Conservation (phyloP, 2,329 filamentous ascomycete genomes). For the Intubia oerlemansii region DNA sequence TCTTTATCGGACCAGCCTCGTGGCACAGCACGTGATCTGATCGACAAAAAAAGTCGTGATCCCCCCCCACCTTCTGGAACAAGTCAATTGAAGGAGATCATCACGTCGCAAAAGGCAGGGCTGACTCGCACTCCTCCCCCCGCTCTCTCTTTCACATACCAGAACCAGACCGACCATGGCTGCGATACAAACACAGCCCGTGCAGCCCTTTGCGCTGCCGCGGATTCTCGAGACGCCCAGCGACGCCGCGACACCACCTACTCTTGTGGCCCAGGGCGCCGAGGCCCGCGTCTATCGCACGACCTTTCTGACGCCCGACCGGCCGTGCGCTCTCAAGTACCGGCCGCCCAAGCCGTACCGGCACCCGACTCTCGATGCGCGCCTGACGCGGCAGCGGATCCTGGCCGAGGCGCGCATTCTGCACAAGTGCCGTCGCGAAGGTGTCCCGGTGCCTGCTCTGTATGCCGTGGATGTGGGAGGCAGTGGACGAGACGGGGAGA, state of each 20-base stretch:
- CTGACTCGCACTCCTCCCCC: too few species aligned
- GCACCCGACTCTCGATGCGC: slow-evolving; percentile 70
- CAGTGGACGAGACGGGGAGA: too few species aligned
- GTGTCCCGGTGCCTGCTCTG: slow-evolving; percentile 63
- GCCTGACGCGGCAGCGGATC: slow-evolving; percentile 70
- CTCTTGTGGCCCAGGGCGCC: slow-evolving; percentile 76
- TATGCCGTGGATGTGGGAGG: slow-evolving; percentile 41
- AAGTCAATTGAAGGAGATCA: too few species aligned
- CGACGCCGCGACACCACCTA: slow-evolving; percentile 24
- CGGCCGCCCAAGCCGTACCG: slow-evolving; percentile 81
- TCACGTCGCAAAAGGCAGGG: too few species aligned
- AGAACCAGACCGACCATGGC: too few species aligned
- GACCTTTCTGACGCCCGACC: slow-evolving; percentile 46
- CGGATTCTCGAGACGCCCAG: slow-evolving; percentile 27
- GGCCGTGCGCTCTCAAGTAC: slow-evolving; percentile 69
- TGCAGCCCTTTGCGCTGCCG: slow-evolving; percentile 19
- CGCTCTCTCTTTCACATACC: too few species aligned
- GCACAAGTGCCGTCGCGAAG: slow-evolving; percentile 55
- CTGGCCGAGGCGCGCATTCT: slow-evolving; percentile 77
- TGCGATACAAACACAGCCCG: too few species aligned
- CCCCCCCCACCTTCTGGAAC: too few species aligned
- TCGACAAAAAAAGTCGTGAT: too few species aligned
- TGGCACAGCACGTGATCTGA: too few species aligned
- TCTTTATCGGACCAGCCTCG: too few species aligned
- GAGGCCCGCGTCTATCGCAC: slow-evolving; percentile 88